Percentiles rank a stretch among this genome's conserved stretches.
These are phyloP conservation scores for Gonapodya prolifera DNA, from an alignment of 192 early-diverging fungal species.

Conservation along the genomic window DNA sequence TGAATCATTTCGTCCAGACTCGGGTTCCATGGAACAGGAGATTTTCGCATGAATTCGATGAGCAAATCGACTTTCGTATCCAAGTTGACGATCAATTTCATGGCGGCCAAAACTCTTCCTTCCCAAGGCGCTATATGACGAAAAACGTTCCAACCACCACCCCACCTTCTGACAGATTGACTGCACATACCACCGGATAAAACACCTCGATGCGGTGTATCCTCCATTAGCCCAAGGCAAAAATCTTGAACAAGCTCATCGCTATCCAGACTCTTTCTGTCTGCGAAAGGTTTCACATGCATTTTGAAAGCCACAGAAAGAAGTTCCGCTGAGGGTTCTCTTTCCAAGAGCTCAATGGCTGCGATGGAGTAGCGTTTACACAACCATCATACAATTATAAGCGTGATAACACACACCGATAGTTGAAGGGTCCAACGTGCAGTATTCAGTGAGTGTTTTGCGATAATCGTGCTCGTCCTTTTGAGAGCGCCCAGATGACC, in stretches of 20 bases:
- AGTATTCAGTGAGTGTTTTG: slow-evolving; percentile 36
- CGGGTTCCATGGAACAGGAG: slow-evolving; percentile 48
- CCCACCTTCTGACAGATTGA: background rate
- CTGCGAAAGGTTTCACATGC: slow-evolving; percentile 44
- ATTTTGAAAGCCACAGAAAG: slow-evolving; percentile 30
- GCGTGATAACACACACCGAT: slow-evolving; percentile 16
- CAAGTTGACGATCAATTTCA: slow-evolving; percentile 21
- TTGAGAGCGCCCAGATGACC: background rate
- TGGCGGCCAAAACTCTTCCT: slow-evolving; percentile 35
- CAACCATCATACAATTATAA: background rate
- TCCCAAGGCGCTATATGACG: slow-evolving; percentile 29
- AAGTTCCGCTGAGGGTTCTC: slow-evolving; percentile 44
- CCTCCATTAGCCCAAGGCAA: slow-evolving; percentile 42
- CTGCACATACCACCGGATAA: background rate
- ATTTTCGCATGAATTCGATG: slow-evolving; percentile 51
- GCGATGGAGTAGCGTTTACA: slow-evolving; percentile 12
- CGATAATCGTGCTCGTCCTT: slow-evolving; percentile 25
- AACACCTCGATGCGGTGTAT: background rate
- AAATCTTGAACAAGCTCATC: slow-evolving; percentile 40
- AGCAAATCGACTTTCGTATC: slow-evolving; percentile 25
- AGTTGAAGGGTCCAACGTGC: slow-evolving; percentile 20
- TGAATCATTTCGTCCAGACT: slow-evolving; percentile 29
- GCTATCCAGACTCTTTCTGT: slow-evolving; percentile 30
- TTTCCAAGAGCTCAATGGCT: slow-evolving; percentile 45
- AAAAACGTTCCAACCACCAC: background rate